These are phyloP conservation scores for Canavalia ensiformis DNA, from an alignment of 306 rosid species.

Conservation along the genomic window DNA sequence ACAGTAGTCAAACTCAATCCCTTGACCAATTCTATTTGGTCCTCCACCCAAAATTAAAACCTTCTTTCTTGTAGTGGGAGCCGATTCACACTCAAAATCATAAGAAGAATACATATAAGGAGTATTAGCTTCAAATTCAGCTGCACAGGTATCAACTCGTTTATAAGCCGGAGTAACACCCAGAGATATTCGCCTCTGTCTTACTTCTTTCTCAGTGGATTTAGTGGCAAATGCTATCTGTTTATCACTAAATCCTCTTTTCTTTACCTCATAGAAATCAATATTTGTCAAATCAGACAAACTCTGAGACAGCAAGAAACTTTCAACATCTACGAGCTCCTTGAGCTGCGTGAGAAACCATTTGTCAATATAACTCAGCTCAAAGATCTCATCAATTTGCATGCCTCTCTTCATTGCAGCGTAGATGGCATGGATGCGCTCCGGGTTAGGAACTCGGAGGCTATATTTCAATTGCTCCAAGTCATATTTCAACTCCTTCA, in stretches of 20 bases:
- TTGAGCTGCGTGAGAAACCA: slow-evolving; percentile 94
- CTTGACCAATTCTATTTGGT: slow-evolving; percentile 99
- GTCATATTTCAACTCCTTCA: slow-evolving; percentile 87
- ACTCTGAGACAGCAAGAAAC: slow-evolving; percentile 66
- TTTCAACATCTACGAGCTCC: slow-evolving; percentile 90
- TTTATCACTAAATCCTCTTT: slow-evolving; percentile 95
- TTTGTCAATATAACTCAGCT: slow-evolving; percentile 82
- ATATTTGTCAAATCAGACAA: slow-evolving; percentile 70
- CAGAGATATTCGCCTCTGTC: slow-evolving; percentile 68
- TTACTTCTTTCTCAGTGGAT: slow-evolving; percentile 81
- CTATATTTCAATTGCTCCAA: slow-evolving; percentile 90
- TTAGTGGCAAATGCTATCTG: slow-evolving; percentile 96
- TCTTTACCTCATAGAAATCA: slow-evolving; percentile 90
- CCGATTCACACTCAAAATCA: slow-evolving; percentile 96
- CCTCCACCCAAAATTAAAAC: slow-evolving; percentile 97
- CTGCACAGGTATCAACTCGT: slow-evolving; percentile 98
- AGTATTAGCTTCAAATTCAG: slow-evolving; percentile 99
- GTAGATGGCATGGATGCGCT: slow-evolving; percentile 87
- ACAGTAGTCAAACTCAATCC: slow-evolving; percentile 98
- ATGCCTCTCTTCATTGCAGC: slow-evolving; percentile 98
- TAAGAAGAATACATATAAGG: slow-evolving; percentile 99
- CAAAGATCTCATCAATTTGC: slow-evolving; percentile 83
- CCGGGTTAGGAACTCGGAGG: slow-evolving; percentile 94
- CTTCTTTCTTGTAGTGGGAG: slow-evolving; percentile 84
- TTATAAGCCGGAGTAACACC: slow-evolving; percentile 87